Conservation (phyloP, 192 early-diverging fungal genomes). For the Linnemannia schmuckeri region DNA sequence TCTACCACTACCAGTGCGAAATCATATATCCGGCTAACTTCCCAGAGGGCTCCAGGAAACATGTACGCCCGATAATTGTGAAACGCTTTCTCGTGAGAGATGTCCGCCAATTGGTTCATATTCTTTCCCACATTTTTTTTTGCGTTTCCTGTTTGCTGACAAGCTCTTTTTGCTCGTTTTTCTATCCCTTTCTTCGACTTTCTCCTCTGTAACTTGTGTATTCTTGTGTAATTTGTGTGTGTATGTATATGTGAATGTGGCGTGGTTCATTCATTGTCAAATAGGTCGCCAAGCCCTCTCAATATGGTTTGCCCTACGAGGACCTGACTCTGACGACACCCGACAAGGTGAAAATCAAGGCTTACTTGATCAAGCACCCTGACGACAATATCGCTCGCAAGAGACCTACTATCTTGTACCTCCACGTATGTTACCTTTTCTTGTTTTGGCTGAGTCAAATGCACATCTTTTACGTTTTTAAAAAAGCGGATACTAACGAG, state of each 20-base stretch:
- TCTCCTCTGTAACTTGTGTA: not conserved
- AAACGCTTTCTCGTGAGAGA: not conserved
- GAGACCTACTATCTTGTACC: slow-evolving; percentile 87
- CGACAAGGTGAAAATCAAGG: slow-evolving; percentile 85
- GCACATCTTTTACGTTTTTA: not conserved
- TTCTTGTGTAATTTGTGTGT: not conserved
- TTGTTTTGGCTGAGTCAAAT: not conserved
- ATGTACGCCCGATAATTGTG: slow-evolving; percentile 38
- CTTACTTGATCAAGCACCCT: slow-evolving; percentile 79
- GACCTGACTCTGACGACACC: slow-evolving; percentile 80
- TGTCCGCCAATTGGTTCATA: not conserved
- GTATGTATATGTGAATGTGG: not conserved
- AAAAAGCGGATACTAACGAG: not conserved
- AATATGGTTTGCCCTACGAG: slow-evolving; percentile 73
- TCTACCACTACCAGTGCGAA: slow-evolving; percentile 82
- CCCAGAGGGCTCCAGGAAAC: slow-evolving; percentile 66
- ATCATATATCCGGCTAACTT: slow-evolving; percentile 82
- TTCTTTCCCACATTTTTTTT: not conserved
- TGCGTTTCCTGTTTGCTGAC: not conserved
- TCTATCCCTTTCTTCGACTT: not conserved
- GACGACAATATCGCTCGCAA: slow-evolving; percentile 66
- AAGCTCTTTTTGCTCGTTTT: not conserved
- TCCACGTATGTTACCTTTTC: slow-evolving; percentile 72
- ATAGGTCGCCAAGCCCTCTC: slow-evolving; percentile 78
- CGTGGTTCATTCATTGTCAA: not conserved